A percentile compares a stretch with the other conserved stretches of the same genome.
Evolutionary conservation across 192 early-diverging fungal species (phyloP).

Genomic region (Umbelopsis isabellina): DNA sequence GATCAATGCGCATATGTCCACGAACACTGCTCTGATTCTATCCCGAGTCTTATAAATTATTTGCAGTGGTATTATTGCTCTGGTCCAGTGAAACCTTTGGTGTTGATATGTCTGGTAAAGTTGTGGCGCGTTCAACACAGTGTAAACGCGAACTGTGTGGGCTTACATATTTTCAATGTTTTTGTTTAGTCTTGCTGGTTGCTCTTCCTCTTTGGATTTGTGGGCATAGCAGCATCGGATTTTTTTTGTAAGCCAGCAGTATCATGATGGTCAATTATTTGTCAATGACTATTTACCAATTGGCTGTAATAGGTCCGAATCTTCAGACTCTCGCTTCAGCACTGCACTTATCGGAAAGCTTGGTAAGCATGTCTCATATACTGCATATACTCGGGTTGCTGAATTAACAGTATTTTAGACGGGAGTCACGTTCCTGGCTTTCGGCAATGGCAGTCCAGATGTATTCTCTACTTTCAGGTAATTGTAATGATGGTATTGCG

Average conservation of each 20-base stretch:
- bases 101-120: slow-evolving; percentile 51
- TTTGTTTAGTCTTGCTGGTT: slow-evolving; percentile 62
- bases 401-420: slow-evolving; percentile 41
- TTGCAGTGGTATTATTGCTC: slow-evolving; percentile 62
- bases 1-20: slow-evolving; percentile 63
- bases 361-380: slow-evolving; percentile 47
- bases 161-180: too few relatives aligned
- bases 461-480: slow-evolving; percentile 85
- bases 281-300: background rate
- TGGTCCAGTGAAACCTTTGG: slow-evolving; percentile 33
- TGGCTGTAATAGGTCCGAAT: slow-evolving; percentile 65
- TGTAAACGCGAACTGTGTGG: background rate
- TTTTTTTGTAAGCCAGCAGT: slow-evolving; percentile 67
- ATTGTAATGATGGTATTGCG: slow-evolving; percentile 22
- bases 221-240: slow-evolving; percentile 80
- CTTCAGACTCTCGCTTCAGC: slow-evolving; percentile 76
- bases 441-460: slow-evolving; percentile 94
- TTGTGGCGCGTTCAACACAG: background rate
- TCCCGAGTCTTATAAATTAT: slow-evolving; percentile 65
- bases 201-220: slow-evolving; percentile 72
- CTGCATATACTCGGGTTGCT: background rate
- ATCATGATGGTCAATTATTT: background rate
- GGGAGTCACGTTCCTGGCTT: slow-evolving; percentile 77
- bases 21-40: slow-evolving; percentile 64
- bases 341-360: slow-evolving; percentile 80